A percentile compares a stretch with the other conserved stretches of the same genome.
These are phyloP conservation scores for Tubosaeta sp. DNA, from an alignment of 768 basidiomycete species.

Conservation along the genomic window DNA sequence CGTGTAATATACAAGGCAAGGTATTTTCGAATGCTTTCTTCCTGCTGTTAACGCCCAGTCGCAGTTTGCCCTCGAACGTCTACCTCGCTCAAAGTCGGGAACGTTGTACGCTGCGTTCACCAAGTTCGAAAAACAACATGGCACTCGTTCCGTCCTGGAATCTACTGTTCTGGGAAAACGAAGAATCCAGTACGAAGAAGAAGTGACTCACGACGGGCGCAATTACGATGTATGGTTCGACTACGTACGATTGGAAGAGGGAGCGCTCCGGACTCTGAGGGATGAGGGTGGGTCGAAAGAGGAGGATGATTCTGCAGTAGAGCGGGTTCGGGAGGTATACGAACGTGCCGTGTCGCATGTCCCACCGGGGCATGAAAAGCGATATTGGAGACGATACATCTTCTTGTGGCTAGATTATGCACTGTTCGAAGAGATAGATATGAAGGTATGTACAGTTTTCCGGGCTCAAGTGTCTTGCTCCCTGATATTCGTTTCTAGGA, in stretches of 20 bases:
- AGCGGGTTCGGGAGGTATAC: constrained; percentile 86
- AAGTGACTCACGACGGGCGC: constrained; percentile 81
- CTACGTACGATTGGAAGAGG: constrained; percentile 90
- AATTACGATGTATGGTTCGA: constrained; percentile 99
- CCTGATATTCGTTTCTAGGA: constrained; percentile 47
- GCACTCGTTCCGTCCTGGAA: constrained; percentile 82
- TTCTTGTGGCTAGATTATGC: constrained; percentile 96
- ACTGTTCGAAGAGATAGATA: constrained; percentile 93
- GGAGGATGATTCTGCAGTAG: constrained; percentile 57
- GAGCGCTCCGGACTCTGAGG: constrained; percentile 67
- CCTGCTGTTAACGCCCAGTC: neutral
- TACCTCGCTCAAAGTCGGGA: constrained; percentile 89
- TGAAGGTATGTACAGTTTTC: constrained; percentile 51
- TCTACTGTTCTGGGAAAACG: constrained; percentile 94
- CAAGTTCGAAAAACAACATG: constrained; percentile 98
- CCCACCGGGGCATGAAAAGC: constrained; percentile 89
- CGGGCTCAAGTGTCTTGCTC: neutral
- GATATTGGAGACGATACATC: constrained; percentile 87
- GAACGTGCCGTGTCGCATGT: constrained; percentile 95
- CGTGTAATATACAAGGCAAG: constrained; percentile 93
- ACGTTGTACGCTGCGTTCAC: constrained; percentile 89
- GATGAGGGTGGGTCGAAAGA: constrained; percentile 72
- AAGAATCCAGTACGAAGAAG: constrained; percentile 98
- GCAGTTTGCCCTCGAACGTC: constrained; percentile 90
- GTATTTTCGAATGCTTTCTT: neutral